Evolutionary conservation across 345 rosid species (phyloP), one percentile per base, ranked within the genome.

Genomic region (Iberis pinnata): DNA sequence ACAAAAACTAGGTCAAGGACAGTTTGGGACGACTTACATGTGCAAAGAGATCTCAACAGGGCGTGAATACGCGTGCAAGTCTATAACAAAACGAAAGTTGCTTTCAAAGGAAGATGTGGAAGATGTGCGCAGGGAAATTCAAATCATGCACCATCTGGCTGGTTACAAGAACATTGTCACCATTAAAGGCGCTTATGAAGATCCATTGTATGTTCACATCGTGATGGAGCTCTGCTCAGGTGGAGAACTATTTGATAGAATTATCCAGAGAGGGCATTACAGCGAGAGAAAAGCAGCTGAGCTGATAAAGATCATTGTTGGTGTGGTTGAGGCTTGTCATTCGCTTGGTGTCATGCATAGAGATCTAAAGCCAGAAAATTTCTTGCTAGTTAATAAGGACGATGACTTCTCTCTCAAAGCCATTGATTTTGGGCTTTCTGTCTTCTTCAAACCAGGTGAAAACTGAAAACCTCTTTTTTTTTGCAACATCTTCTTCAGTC

Each of bases 281-380:
- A 92, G 77, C 3, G 98, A 92, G 80, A 79, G 96, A 72, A 88
- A 70, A 70, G 98, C 98, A 0, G 98, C 98, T 19, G 95, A 92
- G 55, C 65, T 92, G 68, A 92, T 95, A 11, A 92, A 75, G 78
- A 92, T 92, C 35, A 85, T 88, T 71, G 98, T 83, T 0, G 95
- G 98, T 33, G 96, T 92, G 48, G 96, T 92, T 16, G 96, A 88
- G 78, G 80, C 96, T 2, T 92, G 98, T 53, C 96, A 92, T 62
- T 92, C 98, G 0, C 95, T 92, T 6, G 93, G 98, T 32, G 98
- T 92, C 40, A 92, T 92, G 98, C 98, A 92, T 64, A 79, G 98
- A 75, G 98, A 92, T 61, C 77, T 92, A 22, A 92, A 92, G 80
- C 98, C 98, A 22, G 98, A 92, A 80, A 92, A 92, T 61, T 92